phyloP scores from a whole-genome alignment of 1,284 basidiomycete genomes.

The Ganoderma lucidum region DNA sequence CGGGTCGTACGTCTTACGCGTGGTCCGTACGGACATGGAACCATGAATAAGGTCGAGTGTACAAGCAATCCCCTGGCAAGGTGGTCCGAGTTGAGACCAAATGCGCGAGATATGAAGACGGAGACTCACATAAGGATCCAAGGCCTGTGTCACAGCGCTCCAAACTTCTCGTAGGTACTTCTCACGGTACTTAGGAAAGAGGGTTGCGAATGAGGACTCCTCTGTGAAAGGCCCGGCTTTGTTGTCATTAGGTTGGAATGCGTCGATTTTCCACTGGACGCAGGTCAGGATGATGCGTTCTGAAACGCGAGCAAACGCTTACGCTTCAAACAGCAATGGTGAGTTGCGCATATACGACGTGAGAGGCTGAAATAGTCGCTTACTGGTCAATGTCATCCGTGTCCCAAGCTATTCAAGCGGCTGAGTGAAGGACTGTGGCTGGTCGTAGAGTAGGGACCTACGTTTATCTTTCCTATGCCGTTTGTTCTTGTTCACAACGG shows the following conservation, averaged over 20 bases:
- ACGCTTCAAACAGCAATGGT: constrained; percentile 27
- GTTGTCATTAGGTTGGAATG: constrained; percentile 81
- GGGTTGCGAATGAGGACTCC: constrained; percentile 96
- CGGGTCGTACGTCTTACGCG: constrained; percentile 96
- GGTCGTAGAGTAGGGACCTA: constrained; percentile 46
- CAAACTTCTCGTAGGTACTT: constrained; percentile 95
- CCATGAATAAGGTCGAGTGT: constrained; percentile 96
- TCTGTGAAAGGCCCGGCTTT: constrained; percentile 88
- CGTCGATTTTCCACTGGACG: constrained; percentile 86
- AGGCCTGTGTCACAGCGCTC: constrained; percentile 89
- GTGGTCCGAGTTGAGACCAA: not conserved
- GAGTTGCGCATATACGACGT: constrained; percentile 25
- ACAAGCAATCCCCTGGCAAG: constrained; percentile 81
- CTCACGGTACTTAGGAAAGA: constrained; percentile 99
- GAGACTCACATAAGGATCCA: constrained; percentile 81
- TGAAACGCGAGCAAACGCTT: constrained; percentile 19
- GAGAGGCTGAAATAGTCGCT: constrained; percentile 45
- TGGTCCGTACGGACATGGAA: constrained; percentile 97
- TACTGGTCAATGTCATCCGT: constrained; percentile 99
- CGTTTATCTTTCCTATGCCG: constrained; percentile 92
- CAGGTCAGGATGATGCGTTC: constrained; percentile 21
- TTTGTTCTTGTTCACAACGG: constrained; percentile 82
- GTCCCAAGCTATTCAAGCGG: constrained; percentile 83
- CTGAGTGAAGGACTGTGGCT: constrained; percentile 10
- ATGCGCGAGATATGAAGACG: not conserved